Evolutionary conservation across 1,139 yeast species (phyloP).

Genomic region (Nadsonia commutata): DNA sequence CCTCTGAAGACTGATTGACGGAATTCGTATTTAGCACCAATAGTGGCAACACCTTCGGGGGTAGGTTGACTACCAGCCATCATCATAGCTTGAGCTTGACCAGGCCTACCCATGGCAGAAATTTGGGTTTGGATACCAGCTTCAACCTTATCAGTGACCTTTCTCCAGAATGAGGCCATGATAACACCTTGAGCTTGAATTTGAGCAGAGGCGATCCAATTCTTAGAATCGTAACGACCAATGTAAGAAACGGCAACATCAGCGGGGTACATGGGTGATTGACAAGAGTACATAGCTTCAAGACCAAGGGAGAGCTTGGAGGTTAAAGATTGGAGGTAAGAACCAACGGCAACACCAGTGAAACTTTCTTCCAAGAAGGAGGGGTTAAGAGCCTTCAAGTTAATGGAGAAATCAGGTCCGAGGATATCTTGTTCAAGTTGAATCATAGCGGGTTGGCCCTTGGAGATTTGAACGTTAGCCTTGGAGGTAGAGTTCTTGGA

Average conservation of each 20-base stretch:
- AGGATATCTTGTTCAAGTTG: conserved; percentile 95
- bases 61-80: conserved; percentile 74
- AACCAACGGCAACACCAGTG: conserved; percentile 85
- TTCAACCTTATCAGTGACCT: conserved; percentile 81
- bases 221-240: conserved; percentile 74
- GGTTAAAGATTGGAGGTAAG: conserved; percentile 79
- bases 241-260: conserved; percentile 86
- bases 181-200: conserved; percentile 86
- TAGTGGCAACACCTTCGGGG: conserved; percentile 80
- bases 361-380: conserved; percentile 58
- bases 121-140: conserved; percentile 92
- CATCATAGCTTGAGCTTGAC: conserved; percentile 32
- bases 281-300: conserved; percentile 78
- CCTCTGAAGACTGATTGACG: conserved; percentile 95
- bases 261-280: conserved; percentile 66
- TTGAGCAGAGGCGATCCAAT: conserved; percentile 93
- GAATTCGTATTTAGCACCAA: conserved; percentile 97
- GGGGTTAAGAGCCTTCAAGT: conserved; percentile 86
- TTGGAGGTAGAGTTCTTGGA: conserved; percentile 64
- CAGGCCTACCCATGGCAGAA: conserved; percentile 63
- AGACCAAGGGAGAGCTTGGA: conserved; percentile 77
- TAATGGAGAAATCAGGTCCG: conserved; percentile 76
- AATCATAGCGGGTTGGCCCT: conserved; percentile 85
- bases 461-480: conserved; percentile 76
- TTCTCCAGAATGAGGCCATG: conserved; percentile 87